Percentiles rank a stretch among this genome's conserved stretches.
Conservation (phyloP, 805 yeast genomes). For the Wickerhamiella spandovensis region DNA sequence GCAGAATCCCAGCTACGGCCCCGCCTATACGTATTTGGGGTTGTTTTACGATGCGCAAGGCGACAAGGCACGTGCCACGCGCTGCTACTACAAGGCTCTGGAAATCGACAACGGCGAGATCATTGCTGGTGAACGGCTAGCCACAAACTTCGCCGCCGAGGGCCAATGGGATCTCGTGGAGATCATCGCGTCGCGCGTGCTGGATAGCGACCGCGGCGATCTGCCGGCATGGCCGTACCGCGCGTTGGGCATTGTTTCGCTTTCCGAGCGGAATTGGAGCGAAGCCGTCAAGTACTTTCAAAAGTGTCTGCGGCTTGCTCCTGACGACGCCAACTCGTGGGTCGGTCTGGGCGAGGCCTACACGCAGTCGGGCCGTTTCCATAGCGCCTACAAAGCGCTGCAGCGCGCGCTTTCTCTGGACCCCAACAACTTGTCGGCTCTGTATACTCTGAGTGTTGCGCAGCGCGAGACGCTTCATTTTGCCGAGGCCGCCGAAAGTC, state of each 20-base stretch:
- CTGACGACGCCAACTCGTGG: slow-evolving; percentile 72
- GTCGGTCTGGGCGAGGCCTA: slow-evolving; percentile 96
- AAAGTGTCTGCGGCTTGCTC: slow-evolving; percentile 57
- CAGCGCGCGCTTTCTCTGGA: slow-evolving; percentile 45
- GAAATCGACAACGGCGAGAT: slow-evolving; percentile 71
- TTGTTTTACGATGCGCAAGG: slow-evolving; percentile 46
- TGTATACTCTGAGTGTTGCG: slow-evolving; percentile 54
- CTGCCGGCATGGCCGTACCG: slow-evolving; percentile 65
- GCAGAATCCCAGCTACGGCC: slow-evolving; percentile 50
- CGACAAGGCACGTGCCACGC: slow-evolving; percentile 59
- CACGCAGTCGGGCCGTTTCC: slow-evolving; percentile 65
- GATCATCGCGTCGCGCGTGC: slow-evolving; percentile 50
- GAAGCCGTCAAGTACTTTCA: slow-evolving; percentile 86
- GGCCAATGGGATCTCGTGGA: slow-evolving; percentile 81
- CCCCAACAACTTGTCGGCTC: slow-evolving; percentile 45
- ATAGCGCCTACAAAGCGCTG: slow-evolving; percentile 78
- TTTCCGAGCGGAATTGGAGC: slow-evolving; percentile 58
- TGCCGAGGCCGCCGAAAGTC: slow-evolving; percentile 43
- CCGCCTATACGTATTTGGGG: slow-evolving; percentile 76
- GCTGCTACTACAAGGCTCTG: slow-evolving; percentile 80
- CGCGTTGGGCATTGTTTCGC: slow-evolving; percentile 63
- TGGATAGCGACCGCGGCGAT: slow-evolving; percentile 40
- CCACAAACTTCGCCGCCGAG: slow-evolving; percentile 49
- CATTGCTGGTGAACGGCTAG: slow-evolving; percentile 58
- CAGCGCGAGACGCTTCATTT: slow-evolving; percentile 52